phyloP scores from a whole-genome alignment of 371 early-diverging fungal genomes.

The Mortierella sp. region DNA sequence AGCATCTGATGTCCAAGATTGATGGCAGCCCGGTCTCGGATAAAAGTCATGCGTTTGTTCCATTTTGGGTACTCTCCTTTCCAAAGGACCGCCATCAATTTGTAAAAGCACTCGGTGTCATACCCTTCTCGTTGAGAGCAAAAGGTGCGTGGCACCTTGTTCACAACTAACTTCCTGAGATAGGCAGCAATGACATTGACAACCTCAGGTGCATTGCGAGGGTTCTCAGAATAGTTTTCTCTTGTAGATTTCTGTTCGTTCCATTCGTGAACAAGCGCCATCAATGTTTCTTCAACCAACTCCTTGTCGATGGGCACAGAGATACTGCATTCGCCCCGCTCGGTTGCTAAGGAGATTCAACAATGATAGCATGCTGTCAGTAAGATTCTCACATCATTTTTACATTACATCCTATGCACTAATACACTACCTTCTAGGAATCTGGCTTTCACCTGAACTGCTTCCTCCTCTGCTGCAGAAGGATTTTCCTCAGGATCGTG shows the following conservation, averaged over 20 bases:
- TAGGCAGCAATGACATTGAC: background rate
- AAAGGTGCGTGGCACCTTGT: background rate
- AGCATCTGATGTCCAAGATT: too few species aligned
- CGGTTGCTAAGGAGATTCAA: too few species aligned
- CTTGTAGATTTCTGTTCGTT: background rate
- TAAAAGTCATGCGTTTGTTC: too few species aligned
- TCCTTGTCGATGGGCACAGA: background rate
- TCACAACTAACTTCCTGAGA: background rate
- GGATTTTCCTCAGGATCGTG: background rate
- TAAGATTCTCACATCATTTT: background rate
- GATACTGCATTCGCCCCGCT: background rate
- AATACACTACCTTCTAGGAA: background rate
- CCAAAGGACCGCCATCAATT: too few species aligned
- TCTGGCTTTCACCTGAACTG: background rate
- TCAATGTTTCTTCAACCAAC: background rate
- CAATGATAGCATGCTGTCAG: background rate
- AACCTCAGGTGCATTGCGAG: background rate
- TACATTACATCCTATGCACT: background rate
- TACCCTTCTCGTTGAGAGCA: too few species aligned
- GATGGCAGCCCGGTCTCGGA: too few species aligned
- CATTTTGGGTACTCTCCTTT: too few species aligned
- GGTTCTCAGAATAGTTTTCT: background rate
- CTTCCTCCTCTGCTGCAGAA: background rate
- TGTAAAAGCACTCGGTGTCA: too few species aligned
- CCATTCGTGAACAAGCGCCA: background rate